Evolutionary conservation across 352 stramenopile genomes (phyloP).

Genomic region (Pythium vanterpoolii): DNA sequence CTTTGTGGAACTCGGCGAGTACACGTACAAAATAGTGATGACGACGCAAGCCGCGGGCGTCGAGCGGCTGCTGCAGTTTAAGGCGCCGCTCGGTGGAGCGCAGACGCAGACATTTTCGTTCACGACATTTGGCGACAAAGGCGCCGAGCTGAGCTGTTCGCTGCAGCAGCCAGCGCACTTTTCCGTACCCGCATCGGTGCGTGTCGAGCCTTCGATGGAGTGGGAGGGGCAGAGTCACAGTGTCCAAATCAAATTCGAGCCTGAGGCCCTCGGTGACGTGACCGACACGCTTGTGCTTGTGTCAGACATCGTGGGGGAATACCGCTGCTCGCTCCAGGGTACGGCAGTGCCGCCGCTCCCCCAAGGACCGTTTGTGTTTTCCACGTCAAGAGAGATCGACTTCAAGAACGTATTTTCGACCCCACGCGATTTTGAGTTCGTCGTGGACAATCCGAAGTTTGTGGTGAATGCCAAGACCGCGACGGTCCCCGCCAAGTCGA

Average conservation of each 20-base stretch:
- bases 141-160: conserved; percentile 48
- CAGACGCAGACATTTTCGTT: conserved; percentile 84
- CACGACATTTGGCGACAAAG: conserved; percentile 39
- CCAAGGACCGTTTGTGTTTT: conserved; percentile 79
- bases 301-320: conserved; percentile 69
- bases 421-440: conserved; percentile 69
- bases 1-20: conserved; percentile 87
- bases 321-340: conserved; percentile 82
- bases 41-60: conserved; percentile 62
- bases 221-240: conserved; percentile 76
- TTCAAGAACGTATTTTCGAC: conserved; percentile 91
- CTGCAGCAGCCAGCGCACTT: conserved; percentile 72
- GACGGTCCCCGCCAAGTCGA: conserved; percentile 68
- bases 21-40: conserved; percentile 82
- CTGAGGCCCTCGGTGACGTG: conserved; percentile 83
- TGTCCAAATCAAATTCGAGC: conserved; percentile 86
- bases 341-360: conserved; percentile 71
- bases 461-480: conserved; percentile 45
- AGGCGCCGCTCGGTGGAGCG: conserved; percentile 66
- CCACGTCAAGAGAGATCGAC: conserved; percentile 64
- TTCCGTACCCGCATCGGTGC: conserved; percentile 41
- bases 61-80: conserved; percentile 80
- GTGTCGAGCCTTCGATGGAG: conserved; percentile 43
- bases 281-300: conserved; percentile 70
- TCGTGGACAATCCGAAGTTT: conserved; percentile 79